Conservation (phyloP, 345 rosid genomes). For the Salix dunnii region DNA sequence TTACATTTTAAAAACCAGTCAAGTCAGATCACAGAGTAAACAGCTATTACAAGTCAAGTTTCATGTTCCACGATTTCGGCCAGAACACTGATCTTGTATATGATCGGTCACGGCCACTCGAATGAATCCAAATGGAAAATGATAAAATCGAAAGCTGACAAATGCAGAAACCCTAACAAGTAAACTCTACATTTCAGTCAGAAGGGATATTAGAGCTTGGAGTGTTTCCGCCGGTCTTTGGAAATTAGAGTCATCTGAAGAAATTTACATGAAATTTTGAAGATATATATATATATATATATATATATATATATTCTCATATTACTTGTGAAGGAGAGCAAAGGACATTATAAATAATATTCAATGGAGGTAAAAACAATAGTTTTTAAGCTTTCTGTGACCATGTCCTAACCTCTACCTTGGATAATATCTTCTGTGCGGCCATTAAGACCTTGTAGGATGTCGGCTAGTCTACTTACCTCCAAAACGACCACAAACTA, state of each 20-base stretch:
- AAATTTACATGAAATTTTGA: not conserved
- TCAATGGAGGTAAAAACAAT: not conserved
- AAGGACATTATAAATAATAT: no score
- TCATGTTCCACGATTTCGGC: slow-evolving; percentile 3
- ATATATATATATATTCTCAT: no score
- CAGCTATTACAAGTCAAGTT: not conserved
- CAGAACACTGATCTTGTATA: no score
- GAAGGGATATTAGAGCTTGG: not conserved
- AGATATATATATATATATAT: no score
- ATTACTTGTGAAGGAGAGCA: no score
- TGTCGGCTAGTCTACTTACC: no score
- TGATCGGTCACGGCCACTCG: slow-evolving; percentile 1
- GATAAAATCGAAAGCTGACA: not conserved
- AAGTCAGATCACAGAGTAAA: not conserved
- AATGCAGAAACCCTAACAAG: no score
- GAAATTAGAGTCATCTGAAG: not conserved
- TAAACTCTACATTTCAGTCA: not conserved
- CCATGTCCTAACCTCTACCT: not conserved
- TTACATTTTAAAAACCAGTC: not conserved
- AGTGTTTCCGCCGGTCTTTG: not conserved
- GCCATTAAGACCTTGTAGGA: not conserved
- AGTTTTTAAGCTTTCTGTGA: not conserved
- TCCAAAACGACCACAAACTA: no score
- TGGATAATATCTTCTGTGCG: not conserved
- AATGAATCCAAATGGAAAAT: not conserved